These are phyloP conservation scores for Fulvia fulva DNA, from an alignment of 2,329 filamentous ascomycete species.

Conservation along the genomic window DNA sequence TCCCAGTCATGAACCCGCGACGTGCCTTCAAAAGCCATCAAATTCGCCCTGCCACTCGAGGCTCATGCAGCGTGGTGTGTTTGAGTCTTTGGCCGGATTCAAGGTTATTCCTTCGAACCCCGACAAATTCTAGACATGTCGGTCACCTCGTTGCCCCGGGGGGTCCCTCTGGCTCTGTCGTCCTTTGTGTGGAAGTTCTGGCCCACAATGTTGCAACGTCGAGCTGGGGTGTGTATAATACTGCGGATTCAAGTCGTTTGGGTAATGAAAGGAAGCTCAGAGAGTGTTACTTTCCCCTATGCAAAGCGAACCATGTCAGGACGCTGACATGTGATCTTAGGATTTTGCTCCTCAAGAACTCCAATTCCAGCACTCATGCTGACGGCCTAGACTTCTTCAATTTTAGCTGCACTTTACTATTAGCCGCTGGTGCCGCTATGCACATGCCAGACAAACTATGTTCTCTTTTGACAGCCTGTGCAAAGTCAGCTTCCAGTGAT, in stretches of 20 bases:
- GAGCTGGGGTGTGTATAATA: background rate
- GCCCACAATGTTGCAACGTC: background rate
- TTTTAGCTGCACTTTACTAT: too few species aligned
- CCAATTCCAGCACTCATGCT: too few species aligned
- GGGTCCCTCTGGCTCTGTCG: background rate
- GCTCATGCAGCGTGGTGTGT: background rate
- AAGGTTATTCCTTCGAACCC: background rate
- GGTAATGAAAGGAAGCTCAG: background rate
- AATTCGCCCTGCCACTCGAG: background rate
- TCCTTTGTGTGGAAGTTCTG: background rate
- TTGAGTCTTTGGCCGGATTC: background rate
- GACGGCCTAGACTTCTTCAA: too few species aligned
- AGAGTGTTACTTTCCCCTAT: background rate
- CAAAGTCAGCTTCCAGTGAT: too few species aligned
- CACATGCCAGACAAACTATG: too few species aligned
- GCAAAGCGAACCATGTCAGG: background rate
- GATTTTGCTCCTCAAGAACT: background rate
- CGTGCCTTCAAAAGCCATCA: background rate
- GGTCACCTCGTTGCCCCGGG: background rate
- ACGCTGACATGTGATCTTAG: constrained; percentile 2
- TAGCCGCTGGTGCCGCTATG: too few species aligned
- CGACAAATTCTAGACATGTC: background rate
- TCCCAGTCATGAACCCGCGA: background rate
- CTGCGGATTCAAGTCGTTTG: background rate
- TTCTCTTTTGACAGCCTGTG: too few species aligned